Evolutionary conservation across 306 rosid genomes (phyloP), one percentile per base, ranked within the genome.

Genomic region (Vicia sativa): DNA sequence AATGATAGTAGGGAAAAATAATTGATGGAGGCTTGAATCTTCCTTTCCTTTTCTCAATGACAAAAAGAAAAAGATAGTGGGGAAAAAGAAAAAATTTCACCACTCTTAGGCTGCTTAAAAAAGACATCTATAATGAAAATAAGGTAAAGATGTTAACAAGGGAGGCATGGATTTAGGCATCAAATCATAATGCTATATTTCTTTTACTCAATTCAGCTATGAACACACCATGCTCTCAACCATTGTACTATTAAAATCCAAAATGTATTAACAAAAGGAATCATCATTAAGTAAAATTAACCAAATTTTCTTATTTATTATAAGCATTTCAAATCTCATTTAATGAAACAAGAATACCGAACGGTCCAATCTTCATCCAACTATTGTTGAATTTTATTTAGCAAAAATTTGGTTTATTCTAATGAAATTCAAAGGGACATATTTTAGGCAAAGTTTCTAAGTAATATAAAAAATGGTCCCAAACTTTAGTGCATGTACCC

Each of bases 141-240:
- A 74, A 68, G 82, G 79, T 23, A 16, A 11, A 39, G 53, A 78
- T 38, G 61, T 78, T 62, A 78, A 68, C 60, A 8, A 31, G 64
- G 67, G 13, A 67, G 48, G 31, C 67, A 67, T 13, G 66, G 53
- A 12, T 65, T 78, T 62, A 18, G 68, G 55, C 68, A 55, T 69
- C 43, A 55, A 38, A 68, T 73, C 50, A 78, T 77, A 15, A 71
- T 58, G 65, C 18, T 55, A 34, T 67, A 48, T 54, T 73, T 39
- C 70, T 66, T 56, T 67, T 41, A 41, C 81, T 69, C 21, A 14
- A 65, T 44, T 72, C 71, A 60, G 71, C 46, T 61, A 61, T 67
- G 38, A 56, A 60, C 62, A 78, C 57, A 67, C 49, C 69, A 69
- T 45, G 69, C 65, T 29, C 65, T 29, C 75, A 74, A 79, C 74